Evolutionary conservation across 2,329 filamentous ascomycete species (phyloP), one percentile per base, ranked within the genome.

Genomic region (Kalaharituber pfeilii): DNA sequence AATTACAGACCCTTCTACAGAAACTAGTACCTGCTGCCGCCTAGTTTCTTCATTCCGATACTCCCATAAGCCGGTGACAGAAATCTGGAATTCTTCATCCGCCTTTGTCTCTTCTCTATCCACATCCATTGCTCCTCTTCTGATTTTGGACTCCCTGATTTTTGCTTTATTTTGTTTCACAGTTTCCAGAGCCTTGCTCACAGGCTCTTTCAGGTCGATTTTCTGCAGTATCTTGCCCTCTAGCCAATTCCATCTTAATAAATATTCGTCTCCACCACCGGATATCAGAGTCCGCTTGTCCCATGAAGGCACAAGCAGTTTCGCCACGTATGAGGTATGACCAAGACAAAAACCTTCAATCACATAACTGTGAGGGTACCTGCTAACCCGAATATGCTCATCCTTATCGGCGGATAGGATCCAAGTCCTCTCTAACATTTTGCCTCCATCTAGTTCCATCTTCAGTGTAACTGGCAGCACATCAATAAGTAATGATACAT

Each of bases 401-500:
- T 85, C 81, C 57, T 81, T 73, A 66, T 85, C 81, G 18, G 77
- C 74, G 11, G 80, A 83, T 49, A 85, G 68, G 49, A 85, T 76
- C 62, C 81, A 83, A 51, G 67, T 71, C 53, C 74, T 72, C n/a
- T 65, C 60, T 33, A 67, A 67, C 18, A 67, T 67, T 8, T 62
- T 53, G 56, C 79, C 73, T 59, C 79, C 73, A 5, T 70, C 72
- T 0, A 77, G 24, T 62, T 67, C 56, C 61, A 70, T 58, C 60
- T 72, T 66, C 64, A 72, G 65, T n/a, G 69, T 70, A 5, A 73
- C 74, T 42, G 79, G 72, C 2, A 73, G 68, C 51, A 95, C 67
- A 64, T 86, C 81, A 1, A 88, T 95, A 50, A 98, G 77, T 78
- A 96, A 84, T 0, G 89, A 95, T 13, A 98, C 91, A 69, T 98